Evolutionary conservation across 306 rosid species (phyloP), one percentile per base, ranked within the genome.

Genomic region (Quercus agrifolia): DNA sequence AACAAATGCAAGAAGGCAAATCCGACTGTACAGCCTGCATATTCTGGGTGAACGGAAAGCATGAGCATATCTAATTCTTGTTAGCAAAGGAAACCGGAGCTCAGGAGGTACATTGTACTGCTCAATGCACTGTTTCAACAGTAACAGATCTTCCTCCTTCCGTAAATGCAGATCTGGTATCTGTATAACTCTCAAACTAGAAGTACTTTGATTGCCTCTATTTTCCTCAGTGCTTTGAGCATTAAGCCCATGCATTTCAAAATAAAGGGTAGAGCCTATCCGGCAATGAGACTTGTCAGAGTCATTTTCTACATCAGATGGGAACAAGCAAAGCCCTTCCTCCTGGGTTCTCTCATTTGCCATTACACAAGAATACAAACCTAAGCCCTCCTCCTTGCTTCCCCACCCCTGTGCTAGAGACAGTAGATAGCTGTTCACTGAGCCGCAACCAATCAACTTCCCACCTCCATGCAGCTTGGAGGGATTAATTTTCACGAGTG

Each of bases 341-440:
- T 90, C 93, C 82, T 83, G 92, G 62, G 87, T 87, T 81, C 85
- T 87, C 82, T 94, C 99, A 30, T 90, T 92, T 77, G 90, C 92
- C 88, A 92, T 82, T 41, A 94, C 90, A 83, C 97, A 94, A 54
- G 97, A 90, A 86, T 86, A 92, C 82, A 94, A 83, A 73, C 99
- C 99, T 91, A 94, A 82, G 54, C 97, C 97, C 85, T 94, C 99
- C 80, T 92, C 99, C 88, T 94, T 94, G 93, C 94, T 92, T 85
- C 99, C 99, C 99, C 99, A 94, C 51, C 97, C 99, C 75, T 94
- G 99, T 70, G 97, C 97, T 49, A 94, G 87, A 83, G 97, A 94
- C 74, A 94, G 83, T 57, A 94, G 97, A 90, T 82, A 86, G 80
- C 95, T 86, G 74, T 94, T 94, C 76, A 94, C 97, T 46, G 91